These are phyloP conservation scores for Candida adriatica DNA, from an alignment of 805 yeast species.

Conservation along the genomic window DNA sequence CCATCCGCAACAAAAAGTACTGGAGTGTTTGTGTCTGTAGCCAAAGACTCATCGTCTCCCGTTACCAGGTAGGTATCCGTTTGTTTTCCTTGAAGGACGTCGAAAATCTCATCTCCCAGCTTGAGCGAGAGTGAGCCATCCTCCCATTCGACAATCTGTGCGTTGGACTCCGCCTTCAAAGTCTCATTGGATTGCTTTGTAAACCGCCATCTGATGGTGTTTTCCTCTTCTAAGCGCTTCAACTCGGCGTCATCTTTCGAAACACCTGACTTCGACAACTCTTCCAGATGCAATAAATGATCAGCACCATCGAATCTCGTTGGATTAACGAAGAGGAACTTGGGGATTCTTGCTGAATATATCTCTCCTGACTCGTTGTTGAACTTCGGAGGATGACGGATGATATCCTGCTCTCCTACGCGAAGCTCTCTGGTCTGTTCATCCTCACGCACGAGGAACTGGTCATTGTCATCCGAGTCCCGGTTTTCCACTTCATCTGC, in stretches of 20 bases:
- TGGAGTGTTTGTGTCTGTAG: conserved; percentile 2
- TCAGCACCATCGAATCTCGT: conserved; percentile 77
- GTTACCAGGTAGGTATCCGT: conserved; percentile 68
- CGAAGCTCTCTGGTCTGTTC: conserved; percentile 23
- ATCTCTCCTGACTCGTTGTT: conserved; percentile 28
- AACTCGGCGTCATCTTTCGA: conserved; percentile 47
- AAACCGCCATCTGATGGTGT: conserved; percentile 93
- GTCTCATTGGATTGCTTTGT: conserved; percentile 48
- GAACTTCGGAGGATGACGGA: conserved; percentile 31
- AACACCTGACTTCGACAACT: conserved; percentile 31
- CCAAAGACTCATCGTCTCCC: conserved; percentile 26
- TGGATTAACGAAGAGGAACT: conserved; percentile 76
- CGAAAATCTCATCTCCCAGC: conserved; percentile 83
- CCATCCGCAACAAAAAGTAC: conserved; percentile 36
- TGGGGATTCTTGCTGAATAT: conserved; percentile 64
- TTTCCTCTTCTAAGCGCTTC: conserved; percentile 65
- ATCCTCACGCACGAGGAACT: conserved; percentile 11
- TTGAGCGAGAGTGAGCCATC: conserved; percentile 86
- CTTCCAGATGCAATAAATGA: conserved; percentile 46
- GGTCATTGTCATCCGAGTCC: conserved; percentile 27
- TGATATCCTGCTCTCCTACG: conserved; percentile 39
- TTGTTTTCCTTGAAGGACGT: conserved; percentile 56
- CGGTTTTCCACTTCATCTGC: conserved; percentile 13
- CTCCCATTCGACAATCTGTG: conserved; percentile 88
- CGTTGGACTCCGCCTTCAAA: conserved; percentile 78